Base-by-base conservation (phyloP, 2,329 filamentous ascomycete genomes). In the Aspergillus tamarii region DNA sequence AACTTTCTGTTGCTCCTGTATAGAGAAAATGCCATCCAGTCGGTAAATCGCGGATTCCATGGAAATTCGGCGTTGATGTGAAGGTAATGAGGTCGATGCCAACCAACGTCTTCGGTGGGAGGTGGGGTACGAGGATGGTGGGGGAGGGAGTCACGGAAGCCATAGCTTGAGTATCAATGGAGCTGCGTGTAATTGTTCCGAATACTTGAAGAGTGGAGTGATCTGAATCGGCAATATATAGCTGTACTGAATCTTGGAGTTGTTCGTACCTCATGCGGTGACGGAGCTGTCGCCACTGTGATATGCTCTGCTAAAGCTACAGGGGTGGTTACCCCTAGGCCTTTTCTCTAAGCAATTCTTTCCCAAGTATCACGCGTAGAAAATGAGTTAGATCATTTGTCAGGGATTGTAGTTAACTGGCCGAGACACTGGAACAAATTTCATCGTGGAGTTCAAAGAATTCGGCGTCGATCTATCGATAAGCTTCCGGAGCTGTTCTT, bases 11-110 rank as follows among this genome's bases (percentile, higher is more conserved):
- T 23, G 84, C 83, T 28, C 86, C 84, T 0, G 83, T 85, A 72
- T 89, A 90, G 21, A 88, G 75, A 67, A 89, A 89, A 71, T 89
- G 88, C 71, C 84, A 82, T 50, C 87, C 87, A 2, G 78, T 70
- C 0, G 87, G 85, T 4, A 90, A 70, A 66, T 86, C 82, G 66
- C 84, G 87, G 69, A 90, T 84, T 32, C 88, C 88, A 62, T 83
- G 82, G 74, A 90, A 89, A 59, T 84, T 84, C 12, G 85, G 80
- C 12, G 87, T 86, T 4, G 86, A 85, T 19, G 86, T 88, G 75
- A 90, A 89, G 53, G 87, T 87, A 57, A 89, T 81, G 23, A 84
- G 78, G 67, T 84, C 80, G 62, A 84, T 78, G 46, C 82, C 87
- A 67, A 84, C 84, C 36, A 84, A 73, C 16, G 81, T 81, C 67